Base-by-base conservation (phyloP, 2,329 filamentous ascomycete genomes). In the Mycosphaerella sp. region DNA sequence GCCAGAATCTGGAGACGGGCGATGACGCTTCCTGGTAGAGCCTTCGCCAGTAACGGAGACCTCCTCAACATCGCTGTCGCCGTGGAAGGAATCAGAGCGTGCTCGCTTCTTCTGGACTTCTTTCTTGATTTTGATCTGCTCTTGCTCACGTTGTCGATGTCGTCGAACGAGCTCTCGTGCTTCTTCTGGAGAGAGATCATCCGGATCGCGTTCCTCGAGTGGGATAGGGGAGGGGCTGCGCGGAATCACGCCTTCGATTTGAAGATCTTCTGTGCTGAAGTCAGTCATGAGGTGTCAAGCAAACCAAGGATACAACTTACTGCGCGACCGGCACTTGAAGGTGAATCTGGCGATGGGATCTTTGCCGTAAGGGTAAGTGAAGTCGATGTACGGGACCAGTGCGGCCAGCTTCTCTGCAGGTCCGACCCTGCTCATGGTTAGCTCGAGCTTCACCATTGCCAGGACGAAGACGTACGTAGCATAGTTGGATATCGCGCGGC, bases 271-370 rank as follows among this genome's bases (percentile, higher is more conserved):
- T 65, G 27, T 49, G 27, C 49, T 28, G 17, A 7, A 9, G 41
- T 55, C 21, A 53, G 52, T 8, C 10, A n/a, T 16, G 16, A 16
- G 43, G 13, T 3, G 12, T 36, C 6, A 14, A 21, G 10, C 6
- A 17, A 13, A 28, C 17, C 13, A 6, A 2, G 3, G 12, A 7
- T 16, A 49, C 12, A 49, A 5, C 62, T 18, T 55, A 65, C 62
- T 52, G n/a, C 50, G 59, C 0, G 62, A 60, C 1, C 62, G 58
- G 27, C 64, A 65, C n/a, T 57, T 58, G 59, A 64, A 66, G 0
- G 21, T 43, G 41, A 55, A 62, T 1, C 36, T 55, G 0, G 59
- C 57, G 28, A 64, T 55, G 2, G 62, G 56, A 1, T 50, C 12
- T 0, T 35, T 35, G 4, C 60, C 61, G 18, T 60, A 63, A 0